Evolutionary conservation across 1,284 basidiomycete species (phyloP).

Genomic region (Psilocybe mexicana): DNA sequence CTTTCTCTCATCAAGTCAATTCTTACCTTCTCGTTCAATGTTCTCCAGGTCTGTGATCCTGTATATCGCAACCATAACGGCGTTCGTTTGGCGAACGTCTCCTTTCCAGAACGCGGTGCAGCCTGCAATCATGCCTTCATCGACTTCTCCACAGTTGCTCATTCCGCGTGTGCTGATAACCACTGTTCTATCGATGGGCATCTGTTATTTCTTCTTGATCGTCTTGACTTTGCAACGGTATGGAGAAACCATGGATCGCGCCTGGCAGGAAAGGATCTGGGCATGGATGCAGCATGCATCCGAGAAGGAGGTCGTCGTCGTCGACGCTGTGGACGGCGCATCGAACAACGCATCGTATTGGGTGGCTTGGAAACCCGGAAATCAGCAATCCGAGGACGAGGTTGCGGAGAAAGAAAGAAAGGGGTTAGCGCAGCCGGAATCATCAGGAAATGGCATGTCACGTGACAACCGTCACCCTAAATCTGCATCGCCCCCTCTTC

Average conservation of each 20-base stretch:
- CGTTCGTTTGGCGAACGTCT: conserved; percentile 54
- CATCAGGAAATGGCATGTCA: too few relatives aligned
- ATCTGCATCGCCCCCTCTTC: too few relatives aligned
- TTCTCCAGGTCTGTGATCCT: conserved; percentile 49
- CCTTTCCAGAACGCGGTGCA: not conserved
- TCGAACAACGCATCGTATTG: too few relatives aligned
- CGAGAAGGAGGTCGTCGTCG: not conserved
- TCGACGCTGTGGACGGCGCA: too few relatives aligned
- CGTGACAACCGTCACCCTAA: too few relatives aligned
- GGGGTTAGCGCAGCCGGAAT: too few relatives aligned
- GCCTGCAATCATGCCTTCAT: not conserved
- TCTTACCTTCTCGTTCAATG: not conserved
- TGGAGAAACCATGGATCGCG: conserved; percentile 33
- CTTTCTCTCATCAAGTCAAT: not conserved
- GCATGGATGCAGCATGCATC: not conserved
- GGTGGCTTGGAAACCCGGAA: too few relatives aligned
- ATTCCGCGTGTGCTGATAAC: conserved; percentile 51
- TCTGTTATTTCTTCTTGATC: conserved; percentile 51
- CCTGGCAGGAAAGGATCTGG: conserved; percentile 25
- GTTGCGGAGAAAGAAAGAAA: too few relatives aligned
- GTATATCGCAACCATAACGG: conserved; percentile 53
- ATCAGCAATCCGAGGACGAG: too few relatives aligned
- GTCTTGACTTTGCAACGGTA: conserved; percentile 51
- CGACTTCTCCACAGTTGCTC: conserved; percentile 27
- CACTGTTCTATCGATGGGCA: conserved; percentile 45